These are phyloP conservation scores for Diversispora eburnea DNA, from an alignment of 192 early-diverging fungal species.

Conservation along the genomic window DNA sequence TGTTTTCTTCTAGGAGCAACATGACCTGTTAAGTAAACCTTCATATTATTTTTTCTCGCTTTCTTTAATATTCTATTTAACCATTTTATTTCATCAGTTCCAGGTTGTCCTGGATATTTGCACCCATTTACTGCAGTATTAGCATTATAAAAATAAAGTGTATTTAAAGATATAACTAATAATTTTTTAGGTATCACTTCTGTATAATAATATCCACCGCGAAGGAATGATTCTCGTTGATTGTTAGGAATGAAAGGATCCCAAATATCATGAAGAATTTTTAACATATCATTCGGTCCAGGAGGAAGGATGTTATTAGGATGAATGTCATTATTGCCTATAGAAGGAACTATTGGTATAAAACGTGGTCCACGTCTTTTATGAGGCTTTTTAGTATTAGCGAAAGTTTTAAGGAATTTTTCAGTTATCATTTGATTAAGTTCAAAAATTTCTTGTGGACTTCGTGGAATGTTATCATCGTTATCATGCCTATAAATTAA, in stretches of 20 bases:
- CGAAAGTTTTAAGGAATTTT: conserved; percentile 48
- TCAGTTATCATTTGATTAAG: conserved; percentile 49
- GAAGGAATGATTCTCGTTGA: conserved; percentile 57
- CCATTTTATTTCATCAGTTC: conserved; percentile 64
- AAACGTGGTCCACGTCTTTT: conserved; percentile 29
- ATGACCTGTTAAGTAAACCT: conserved; percentile 64
- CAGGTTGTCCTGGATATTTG: conserved; percentile 50
- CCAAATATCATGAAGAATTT: conserved; percentile 53
- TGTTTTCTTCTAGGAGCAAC: conserved; percentile 53
- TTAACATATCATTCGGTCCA: conserved; percentile 50
- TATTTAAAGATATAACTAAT: conserved; percentile 63
- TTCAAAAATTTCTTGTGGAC: conserved; percentile 56
- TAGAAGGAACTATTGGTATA: conserved; percentile 50
- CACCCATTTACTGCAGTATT: conserved; percentile 70
- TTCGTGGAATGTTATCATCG: conserved; percentile 60
- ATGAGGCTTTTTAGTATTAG: conserved; percentile 26
- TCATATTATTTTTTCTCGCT: conserved; percentile 42
- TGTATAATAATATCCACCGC: conserved; percentile 63
- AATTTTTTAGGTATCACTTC: conserved; percentile 55
- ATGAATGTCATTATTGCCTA: conserved; percentile 68
- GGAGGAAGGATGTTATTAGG: conserved; percentile 63
- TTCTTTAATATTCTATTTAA: conserved; percentile 55
- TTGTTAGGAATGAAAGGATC: conserved; percentile 54
- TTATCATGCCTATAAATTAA: conserved; percentile 58
- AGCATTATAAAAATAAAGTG: conserved; percentile 67